Conservation (phyloP, 805 yeast genomes). For the Kodamaea laetipori region DNA sequence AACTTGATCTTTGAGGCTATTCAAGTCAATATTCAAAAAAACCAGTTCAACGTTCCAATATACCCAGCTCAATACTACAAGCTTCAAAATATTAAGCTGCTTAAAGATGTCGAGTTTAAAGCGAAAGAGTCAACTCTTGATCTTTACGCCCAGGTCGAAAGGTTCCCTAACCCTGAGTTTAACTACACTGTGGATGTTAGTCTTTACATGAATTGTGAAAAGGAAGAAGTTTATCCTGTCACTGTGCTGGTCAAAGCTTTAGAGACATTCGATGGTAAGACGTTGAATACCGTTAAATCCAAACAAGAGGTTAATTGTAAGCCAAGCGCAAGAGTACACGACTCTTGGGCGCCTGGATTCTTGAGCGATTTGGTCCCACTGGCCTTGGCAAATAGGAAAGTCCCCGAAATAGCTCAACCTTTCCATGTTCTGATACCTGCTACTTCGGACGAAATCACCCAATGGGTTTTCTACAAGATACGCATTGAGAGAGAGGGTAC, state of each 20-base stretch:
- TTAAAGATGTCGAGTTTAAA: not conserved
- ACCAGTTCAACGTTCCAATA: not conserved
- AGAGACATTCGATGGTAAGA: not conserved
- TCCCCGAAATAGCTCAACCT: not conserved
- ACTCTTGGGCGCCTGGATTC: not conserved
- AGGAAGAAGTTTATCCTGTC: not conserved
- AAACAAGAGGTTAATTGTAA: not conserved
- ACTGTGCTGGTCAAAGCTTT: not conserved
- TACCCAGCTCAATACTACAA: not conserved
- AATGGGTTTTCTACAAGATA: not conserved
- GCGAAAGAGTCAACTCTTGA: not conserved
- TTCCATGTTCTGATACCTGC: not conserved
- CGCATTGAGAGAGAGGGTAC: not conserved
- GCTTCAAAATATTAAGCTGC: not conserved
- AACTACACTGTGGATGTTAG: slow-evolving; percentile 1
- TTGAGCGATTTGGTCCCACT: not conserved
- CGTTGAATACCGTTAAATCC: not conserved
- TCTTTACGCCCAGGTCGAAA: not conserved
- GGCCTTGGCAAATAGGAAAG: not conserved
- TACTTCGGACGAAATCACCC: not conserved
- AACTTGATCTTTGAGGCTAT: not conserved
- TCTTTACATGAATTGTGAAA: slow-evolving; percentile 1
- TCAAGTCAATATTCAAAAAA: not conserved
- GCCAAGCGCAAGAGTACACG: not conserved
- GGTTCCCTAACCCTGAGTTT: not conserved